phyloP scores from a whole-genome alignment of 371 early-diverging fungal genomes.

The Mycotypha africana region DNA sequence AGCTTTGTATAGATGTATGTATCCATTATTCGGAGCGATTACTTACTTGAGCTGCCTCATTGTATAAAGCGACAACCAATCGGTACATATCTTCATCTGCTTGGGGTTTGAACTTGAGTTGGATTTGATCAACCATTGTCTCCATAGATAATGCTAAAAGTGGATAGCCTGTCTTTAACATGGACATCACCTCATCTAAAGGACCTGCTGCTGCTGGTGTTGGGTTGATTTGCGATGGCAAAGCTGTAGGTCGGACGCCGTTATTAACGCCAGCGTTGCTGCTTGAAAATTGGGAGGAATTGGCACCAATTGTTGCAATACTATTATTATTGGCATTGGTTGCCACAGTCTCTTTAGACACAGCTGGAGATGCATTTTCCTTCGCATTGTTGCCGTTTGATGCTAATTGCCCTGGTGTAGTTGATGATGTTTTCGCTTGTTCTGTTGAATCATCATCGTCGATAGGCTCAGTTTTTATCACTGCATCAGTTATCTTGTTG shows the following conservation, averaged over 20 bases:
- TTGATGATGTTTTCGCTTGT: background rate
- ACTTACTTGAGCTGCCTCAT: slow-evolving; percentile 81
- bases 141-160: slow-evolving; percentile 94
- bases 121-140: slow-evolving; percentile 95
- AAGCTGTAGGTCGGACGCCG: background rate
- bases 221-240: slow-evolving; percentile 8
- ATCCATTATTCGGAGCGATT: background rate
- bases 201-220: slow-evolving; percentile 39
- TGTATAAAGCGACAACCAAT: slow-evolving; percentile 82
- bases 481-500: background rate
- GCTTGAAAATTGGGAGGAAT: background rate
- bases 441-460: background rate
- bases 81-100: slow-evolving; percentile 96
- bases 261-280: background rate
- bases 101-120: slow-evolving; percentile 85
- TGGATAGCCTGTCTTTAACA: slow-evolving; percentile 94
- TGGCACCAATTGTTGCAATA: too few species aligned
- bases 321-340: background rate
- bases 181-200: slow-evolving; percentile 96
- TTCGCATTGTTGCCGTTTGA: background rate
- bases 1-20: too few species aligned
- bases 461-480: background rate
- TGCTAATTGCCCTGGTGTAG: background rate
- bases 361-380: background rate
- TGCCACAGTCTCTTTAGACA: background rate